Percentiles rank a stretch among this genome's conserved stretches.
Conservation (phyloP, 176 grass and related monocot species). For the Saccharum officinarum region DNA sequence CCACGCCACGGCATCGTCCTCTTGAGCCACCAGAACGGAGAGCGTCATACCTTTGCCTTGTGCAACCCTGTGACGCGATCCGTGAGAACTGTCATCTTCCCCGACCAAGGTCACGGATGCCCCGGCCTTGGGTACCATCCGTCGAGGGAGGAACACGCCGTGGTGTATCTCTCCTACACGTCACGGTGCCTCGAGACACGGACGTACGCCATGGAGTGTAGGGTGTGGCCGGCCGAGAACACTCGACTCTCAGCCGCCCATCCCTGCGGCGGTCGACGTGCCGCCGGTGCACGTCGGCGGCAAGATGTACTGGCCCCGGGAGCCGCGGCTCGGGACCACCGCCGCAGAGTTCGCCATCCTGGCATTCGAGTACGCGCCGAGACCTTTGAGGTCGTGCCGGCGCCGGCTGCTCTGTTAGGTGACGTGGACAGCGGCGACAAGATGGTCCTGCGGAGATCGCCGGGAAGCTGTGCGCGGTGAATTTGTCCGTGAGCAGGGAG, state of each 20-base stretch:
- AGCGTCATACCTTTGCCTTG: neutral
- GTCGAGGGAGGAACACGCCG: neutral
- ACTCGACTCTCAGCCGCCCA: neutral
- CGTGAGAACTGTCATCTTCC: neutral
- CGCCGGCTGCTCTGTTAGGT: neutral
- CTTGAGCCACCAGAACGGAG: fast-evolving
- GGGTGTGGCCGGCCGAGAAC: neutral
- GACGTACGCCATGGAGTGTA: neutral
- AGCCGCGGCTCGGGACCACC: neutral
- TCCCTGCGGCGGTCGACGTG: neutral
- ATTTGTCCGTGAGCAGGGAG: neutral
- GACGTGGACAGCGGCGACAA: neutral
- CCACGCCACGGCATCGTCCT: neutral
- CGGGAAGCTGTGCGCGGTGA: neutral
- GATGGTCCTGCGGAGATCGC: neutral
- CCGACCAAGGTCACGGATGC: neutral
- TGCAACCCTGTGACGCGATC: neutral
- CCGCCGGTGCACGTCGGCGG: neutral
- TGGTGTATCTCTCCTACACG: neutral
- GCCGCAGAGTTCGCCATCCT: neutral
- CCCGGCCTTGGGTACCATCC: conserved; percentile 5
- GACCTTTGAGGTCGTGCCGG: neutral
- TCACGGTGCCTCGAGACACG: neutral
- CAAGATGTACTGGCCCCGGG: conserved; percentile 11
- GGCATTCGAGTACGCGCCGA: neutral